Evolutionary conservation across 306 rosid genomes (phyloP).

Genomic region (Quercus rubra): DNA sequence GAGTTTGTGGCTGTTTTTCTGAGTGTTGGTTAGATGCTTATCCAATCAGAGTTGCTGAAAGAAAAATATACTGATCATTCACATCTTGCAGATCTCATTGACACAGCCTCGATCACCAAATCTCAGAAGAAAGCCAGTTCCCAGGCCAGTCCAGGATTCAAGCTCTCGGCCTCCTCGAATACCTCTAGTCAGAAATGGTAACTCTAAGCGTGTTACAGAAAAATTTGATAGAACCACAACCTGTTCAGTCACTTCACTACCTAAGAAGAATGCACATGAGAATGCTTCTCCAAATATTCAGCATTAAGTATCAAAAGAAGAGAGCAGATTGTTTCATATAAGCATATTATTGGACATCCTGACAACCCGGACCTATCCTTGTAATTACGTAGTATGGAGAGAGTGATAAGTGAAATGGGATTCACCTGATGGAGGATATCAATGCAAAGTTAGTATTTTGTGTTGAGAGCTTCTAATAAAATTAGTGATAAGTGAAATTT

Average conservation of each 20-base stretch:
- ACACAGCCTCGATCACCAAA: slow-evolving; percentile 43
- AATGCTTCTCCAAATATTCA: slow-evolving; percentile 80
- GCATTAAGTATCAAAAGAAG: slow-evolving; percentile 26
- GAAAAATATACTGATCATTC: not conserved
- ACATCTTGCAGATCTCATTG: slow-evolving; percentile 36
- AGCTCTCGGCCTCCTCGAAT: slow-evolving; percentile 37
- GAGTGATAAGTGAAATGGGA: slow-evolving; percentile 9
- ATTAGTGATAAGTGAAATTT: slow-evolving; percentile 14
- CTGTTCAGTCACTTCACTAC: slow-evolving; percentile 33
- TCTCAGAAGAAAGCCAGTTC: slow-evolving; percentile 35
- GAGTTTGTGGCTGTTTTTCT: not conserved
- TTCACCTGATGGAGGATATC: not conserved
- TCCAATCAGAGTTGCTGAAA: not conserved
- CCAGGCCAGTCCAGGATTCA: slow-evolving; percentile 23
- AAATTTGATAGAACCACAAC: slow-evolving; percentile 25
- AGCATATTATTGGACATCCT: slow-evolving; percentile 14
- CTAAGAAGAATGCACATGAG: slow-evolving; percentile 48
- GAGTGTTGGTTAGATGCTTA: not conserved
- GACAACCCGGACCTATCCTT: slow-evolving; percentile 3
- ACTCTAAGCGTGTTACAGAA: slow-evolving; percentile 28
- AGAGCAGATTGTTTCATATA: not conserved
- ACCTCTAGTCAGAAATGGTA: slow-evolving; percentile 37
- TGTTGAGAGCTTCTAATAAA: slow-evolving; percentile 17
- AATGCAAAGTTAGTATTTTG: not conserved
- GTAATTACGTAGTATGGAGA: slow-evolving; percentile 12